Evolutionary conservation across 2,329 filamentous ascomycete genomes (phyloP).

Genomic region (Colletotrichum cordylinicola): DNA sequence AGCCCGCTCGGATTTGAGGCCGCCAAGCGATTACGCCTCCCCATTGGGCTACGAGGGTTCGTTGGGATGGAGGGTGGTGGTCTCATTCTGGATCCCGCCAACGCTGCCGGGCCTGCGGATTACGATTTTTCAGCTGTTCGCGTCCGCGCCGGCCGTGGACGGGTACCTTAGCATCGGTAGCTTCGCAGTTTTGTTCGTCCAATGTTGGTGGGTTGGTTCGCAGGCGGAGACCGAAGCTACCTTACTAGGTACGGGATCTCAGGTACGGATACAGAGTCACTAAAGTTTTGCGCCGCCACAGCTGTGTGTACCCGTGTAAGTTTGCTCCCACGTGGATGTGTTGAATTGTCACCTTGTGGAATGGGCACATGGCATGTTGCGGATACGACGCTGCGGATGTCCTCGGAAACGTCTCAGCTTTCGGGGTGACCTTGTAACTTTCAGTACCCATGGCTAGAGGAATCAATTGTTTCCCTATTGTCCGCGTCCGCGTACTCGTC

Average conservation of each 20-base stretch:
- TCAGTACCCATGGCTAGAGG: too few relatives aligned
- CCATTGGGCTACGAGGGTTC: background rate
- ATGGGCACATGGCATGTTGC: background rate
- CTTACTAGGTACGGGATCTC: background rate
- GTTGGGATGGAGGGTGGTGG: background rate
- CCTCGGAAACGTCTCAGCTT: background rate
- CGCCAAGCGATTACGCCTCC: background rate
- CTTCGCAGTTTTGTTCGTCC: background rate
- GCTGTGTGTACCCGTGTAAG: background rate
- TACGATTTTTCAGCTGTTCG: background rate
- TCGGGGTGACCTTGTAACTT: background rate
- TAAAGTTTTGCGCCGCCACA: background rate
- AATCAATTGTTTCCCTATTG: background rate
- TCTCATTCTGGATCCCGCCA: background rate
- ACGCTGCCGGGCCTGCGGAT: background rate
- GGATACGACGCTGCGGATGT: conserved; percentile 6
- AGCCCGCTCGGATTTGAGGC: background rate
- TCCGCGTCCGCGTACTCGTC: background rate
- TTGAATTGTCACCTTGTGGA: background rate
- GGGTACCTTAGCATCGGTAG: background rate
- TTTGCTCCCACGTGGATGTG: background rate
- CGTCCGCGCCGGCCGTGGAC: background rate
- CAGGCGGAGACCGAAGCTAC: background rate
- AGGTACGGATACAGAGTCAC: background rate
- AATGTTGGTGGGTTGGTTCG: background rate